Evolutionary conservation across 225 moss, liverwort and hornwort genomes (phyloP).

Genomic region (Sphagnum tenellum): DNA sequence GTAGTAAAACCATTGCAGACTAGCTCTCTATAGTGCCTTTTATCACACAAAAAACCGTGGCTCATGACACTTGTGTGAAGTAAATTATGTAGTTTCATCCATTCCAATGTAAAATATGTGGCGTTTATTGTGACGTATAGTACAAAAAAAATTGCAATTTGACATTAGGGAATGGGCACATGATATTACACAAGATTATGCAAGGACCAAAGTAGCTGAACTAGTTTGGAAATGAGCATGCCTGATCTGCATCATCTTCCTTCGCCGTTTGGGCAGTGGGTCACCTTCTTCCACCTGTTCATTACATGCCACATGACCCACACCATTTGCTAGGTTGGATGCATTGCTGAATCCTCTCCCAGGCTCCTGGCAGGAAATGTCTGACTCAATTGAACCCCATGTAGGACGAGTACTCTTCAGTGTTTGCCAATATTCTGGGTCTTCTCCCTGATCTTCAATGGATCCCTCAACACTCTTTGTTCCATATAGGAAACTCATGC

Average conservation of each 20-base stretch:
- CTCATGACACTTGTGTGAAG: too few relatives aligned
- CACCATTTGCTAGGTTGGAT: neutral
- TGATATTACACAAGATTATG: too few relatives aligned
- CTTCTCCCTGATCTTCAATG: slow-evolving; percentile 7
- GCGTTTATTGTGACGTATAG: too few relatives aligned
- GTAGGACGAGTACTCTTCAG: slow-evolving; percentile 4
- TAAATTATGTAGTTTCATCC: too few relatives aligned
- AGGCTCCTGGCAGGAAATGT: slow-evolving; percentile 20
- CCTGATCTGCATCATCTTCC: slow-evolving; percentile 33
- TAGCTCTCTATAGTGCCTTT: too few relatives aligned
- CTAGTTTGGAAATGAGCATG: neutral
- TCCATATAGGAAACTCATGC: slow-evolving; percentile 13
- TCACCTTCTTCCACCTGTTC: neutral
- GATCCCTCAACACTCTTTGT: slow-evolving; percentile 4
- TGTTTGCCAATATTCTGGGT: slow-evolving; percentile 3
- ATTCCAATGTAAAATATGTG: too few relatives aligned
- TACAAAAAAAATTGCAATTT: too few relatives aligned
- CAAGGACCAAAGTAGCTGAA: too few relatives aligned
- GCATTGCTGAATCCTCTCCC: slow-evolving; percentile 6
- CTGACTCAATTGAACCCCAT: slow-evolving; percentile 25
- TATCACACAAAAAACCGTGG: too few relatives aligned
- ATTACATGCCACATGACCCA: too few relatives aligned
- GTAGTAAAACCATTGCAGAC: too few relatives aligned
- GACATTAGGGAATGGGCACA: too few relatives aligned
- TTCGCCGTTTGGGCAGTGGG: slow-evolving; percentile 30